Conservation (phyloP, 257 asterid species). For the Solanum chilense region DNA sequence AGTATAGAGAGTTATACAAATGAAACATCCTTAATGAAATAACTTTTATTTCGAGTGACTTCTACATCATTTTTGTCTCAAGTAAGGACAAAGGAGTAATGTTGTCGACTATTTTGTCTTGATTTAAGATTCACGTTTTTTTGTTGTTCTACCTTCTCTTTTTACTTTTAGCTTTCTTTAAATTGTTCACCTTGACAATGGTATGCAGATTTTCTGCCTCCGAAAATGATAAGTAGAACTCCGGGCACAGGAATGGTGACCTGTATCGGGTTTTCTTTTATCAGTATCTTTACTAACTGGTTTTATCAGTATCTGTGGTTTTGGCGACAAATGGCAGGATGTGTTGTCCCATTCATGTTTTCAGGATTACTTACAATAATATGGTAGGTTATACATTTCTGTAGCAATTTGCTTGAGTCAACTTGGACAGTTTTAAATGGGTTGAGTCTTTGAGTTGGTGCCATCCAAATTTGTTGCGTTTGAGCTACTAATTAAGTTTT, state of each 20-base stretch:
- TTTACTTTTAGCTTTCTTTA: not conserved
- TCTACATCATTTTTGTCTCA: not conserved
- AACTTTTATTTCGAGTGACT: not conserved
- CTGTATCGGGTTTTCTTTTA: not conserved
- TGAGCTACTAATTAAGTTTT: not conserved
- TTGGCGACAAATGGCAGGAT: slow-evolving; percentile 31
- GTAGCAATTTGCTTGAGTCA: not conserved
- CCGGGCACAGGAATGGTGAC: slow-evolving; percentile 39
- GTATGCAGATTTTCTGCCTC: not conserved
- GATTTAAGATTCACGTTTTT: not conserved
- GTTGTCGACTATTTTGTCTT: too few species aligned
- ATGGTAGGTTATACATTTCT: slow-evolving; percentile 19
- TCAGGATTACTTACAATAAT: slow-evolving; percentile 39
- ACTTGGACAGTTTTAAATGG: not conserved
- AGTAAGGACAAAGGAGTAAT: too few species aligned
- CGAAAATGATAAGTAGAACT: slow-evolving; percentile 37
- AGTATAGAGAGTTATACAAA: not conserved
- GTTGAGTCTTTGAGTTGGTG: not conserved
- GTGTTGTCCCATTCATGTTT: slow-evolving; percentile 41
- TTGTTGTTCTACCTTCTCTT: not conserved
- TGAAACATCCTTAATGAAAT: not conserved
- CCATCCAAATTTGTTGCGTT: not conserved
- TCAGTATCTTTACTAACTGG: not conserved
- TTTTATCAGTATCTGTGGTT: not conserved
- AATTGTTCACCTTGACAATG: not conserved